Percentiles rank a stretch among this genome's conserved stretches.
These are phyloP conservation scores for Penicillium occitanis DNA, from an alignment of 2,329 filamentous ascomycete genomes.

Conservation along the genomic window DNA sequence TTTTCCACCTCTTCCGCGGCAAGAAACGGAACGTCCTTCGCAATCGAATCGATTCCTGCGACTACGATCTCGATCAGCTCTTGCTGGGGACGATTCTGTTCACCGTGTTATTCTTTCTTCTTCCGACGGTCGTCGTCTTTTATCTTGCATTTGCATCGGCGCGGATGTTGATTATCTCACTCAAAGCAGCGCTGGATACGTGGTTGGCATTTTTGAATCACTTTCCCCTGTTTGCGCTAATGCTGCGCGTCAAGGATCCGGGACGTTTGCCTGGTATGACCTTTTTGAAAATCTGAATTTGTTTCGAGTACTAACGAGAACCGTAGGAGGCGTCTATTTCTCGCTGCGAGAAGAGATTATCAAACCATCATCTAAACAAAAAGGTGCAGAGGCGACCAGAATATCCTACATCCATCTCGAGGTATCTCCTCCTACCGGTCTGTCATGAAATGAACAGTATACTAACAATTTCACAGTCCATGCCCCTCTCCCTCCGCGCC, in stretches of 20 bases:
- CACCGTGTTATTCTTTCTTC: constrained; percentile 87
- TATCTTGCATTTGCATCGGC: constrained; percentile 95
- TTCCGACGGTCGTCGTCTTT: constrained; percentile 94
- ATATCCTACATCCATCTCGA: constrained; percentile 79
- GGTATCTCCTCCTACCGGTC: constrained; percentile 49
- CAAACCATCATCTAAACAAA: constrained; percentile 30
- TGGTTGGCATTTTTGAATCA: constrained; percentile 92
- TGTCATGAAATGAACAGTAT: not conserved
- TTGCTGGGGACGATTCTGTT: constrained; percentile 96
- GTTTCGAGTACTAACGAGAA: not conserved
- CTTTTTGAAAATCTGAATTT: not conserved
- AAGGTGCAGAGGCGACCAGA: constrained; percentile 56
- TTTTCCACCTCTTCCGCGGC: constrained; percentile 97
- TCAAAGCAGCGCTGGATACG: constrained; percentile 90
- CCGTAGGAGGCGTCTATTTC: constrained; percentile 76
- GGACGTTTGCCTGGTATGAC: constrained; percentile 72
- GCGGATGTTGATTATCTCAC: constrained; percentile 87
- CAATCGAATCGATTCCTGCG: constrained; percentile 97
- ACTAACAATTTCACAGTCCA: constrained; percentile 58
- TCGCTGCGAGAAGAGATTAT: constrained; percentile 75
- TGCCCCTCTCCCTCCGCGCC: constrained; percentile 82
- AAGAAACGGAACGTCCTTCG: constrained; percentile 97
- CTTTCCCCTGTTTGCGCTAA: constrained; percentile 94
- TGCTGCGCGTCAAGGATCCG: constrained; percentile 93
- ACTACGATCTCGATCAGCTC: constrained; percentile 96